phyloP scores from a whole-genome alignment of 78 protist species.

The Chrysochromulina parva region DNA sequence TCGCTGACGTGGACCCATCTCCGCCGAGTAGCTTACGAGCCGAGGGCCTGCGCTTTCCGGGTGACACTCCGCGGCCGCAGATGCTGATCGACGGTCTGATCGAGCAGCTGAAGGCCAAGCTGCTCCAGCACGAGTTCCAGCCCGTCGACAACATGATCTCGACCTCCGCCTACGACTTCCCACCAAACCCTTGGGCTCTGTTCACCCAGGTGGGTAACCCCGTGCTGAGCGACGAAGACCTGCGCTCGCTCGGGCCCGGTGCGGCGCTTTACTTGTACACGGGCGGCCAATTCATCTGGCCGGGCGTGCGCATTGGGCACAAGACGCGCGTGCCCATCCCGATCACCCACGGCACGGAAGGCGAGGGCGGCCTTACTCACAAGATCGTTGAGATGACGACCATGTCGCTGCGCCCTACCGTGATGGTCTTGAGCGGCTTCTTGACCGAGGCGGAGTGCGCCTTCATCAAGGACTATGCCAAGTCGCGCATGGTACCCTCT shows the following conservation, averaged over 20 bases:
- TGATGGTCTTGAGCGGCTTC: neutral
- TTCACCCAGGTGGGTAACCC: neutral
- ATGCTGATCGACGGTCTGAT: neutral
- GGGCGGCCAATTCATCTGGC: constrained; percentile 31
- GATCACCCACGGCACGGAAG: neutral
- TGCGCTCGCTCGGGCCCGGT: neutral
- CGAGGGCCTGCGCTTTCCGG: too few species aligned
- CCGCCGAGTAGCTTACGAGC: neutral
- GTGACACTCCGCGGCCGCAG: too few species aligned
- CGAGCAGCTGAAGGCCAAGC: neutral
- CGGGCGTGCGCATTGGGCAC: neutral
- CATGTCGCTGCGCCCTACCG: neutral
- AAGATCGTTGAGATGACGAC: neutral
- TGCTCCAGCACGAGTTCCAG: neutral
- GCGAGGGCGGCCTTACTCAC: neutral
- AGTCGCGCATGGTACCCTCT: neutral
- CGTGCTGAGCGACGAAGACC: neutral
- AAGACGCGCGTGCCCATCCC: neutral
- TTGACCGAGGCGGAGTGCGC: neutral
- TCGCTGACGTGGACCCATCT: neutral
- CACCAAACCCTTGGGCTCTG: neutral
- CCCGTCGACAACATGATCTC: neutral
- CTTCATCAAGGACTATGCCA: neutral
- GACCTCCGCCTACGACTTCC: neutral
- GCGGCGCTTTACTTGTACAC: neutral